These are phyloP conservation scores for Aspergillus sp. DNA, from an alignment of 2,329 filamentous ascomycete species.

Conservation along the genomic window DNA sequence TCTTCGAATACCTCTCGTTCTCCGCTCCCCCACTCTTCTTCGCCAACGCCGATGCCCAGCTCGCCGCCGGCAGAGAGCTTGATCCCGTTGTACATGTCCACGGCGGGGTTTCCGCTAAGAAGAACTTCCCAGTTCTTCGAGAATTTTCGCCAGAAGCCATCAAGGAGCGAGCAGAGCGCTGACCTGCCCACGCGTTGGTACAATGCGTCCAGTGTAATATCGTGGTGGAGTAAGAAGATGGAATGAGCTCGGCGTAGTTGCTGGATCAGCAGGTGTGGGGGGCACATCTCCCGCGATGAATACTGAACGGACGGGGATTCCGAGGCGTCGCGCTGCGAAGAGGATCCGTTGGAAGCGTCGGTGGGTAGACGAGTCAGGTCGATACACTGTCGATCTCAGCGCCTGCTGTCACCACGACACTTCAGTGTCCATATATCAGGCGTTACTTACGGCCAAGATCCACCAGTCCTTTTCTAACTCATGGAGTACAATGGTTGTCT, in stretches of 20 bases:
- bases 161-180: constrained; percentile 70
- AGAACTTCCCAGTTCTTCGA: constrained; percentile 77
- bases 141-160: constrained; percentile 77
- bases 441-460: constrained; percentile 75
- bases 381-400: constrained; percentile 60
- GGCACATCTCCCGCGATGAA: constrained; percentile 86
- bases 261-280: constrained; percentile 71
- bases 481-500: constrained; percentile 76
- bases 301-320: constrained; percentile 65
- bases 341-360: constrained; percentile 45
- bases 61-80: constrained; percentile 89
- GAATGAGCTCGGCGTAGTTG: constrained; percentile 82
- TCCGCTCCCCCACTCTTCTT: constrained; percentile 91
- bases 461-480: constrained; percentile 93
- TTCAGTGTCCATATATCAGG: neutral
- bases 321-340: constrained; percentile 32
- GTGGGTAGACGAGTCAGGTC: constrained; percentile 74
- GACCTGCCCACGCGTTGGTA: constrained; percentile 63
- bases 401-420: neutral
- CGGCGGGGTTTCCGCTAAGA: constrained; percentile 82
- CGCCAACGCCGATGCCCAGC: constrained; percentile 88
- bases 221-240: constrained; percentile 86
- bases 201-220: constrained; percentile 68
- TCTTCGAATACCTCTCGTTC: constrained; percentile 92
- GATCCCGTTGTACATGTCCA: constrained; percentile 75